These are phyloP conservation scores for Colletotrichum gigasporum DNA, from an alignment of 2,329 filamentous ascomycete genomes.

Conservation along the genomic window DNA sequence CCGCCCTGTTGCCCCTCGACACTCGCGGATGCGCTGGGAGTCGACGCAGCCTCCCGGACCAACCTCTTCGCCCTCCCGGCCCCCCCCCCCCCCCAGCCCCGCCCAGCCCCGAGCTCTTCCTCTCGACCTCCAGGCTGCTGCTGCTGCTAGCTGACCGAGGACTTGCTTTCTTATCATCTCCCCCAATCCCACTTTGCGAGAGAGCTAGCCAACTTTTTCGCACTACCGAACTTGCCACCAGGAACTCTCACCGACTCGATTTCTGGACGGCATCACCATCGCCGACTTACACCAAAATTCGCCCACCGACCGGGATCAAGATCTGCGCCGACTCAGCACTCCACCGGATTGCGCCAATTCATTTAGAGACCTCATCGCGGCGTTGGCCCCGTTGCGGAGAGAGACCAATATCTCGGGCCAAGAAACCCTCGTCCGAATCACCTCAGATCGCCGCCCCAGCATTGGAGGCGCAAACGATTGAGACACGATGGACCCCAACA, in stretches of 20 bases:
- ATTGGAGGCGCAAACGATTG: conserved; percentile 17
- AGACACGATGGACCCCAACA: conserved; percentile 58
- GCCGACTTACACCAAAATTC: neutral
- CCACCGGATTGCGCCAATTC: neutral
- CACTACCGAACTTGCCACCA: neutral
- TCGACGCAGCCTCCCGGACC: no score
- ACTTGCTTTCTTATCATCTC: neutral
- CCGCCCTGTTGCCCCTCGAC: conserved; percentile 31
- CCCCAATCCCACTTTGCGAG: conserved; percentile 5
- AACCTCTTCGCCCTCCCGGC: no score
- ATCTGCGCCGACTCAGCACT: neutral
- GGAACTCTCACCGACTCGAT: neutral
- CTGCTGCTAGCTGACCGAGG: neutral
- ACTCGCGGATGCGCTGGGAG: conserved; percentile 27
- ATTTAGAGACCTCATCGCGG: conserved; percentile 4
- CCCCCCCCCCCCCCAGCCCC: no score
- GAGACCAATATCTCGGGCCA: conserved; percentile 7
- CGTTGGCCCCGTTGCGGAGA: conserved; percentile 17
- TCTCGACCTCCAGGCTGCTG: neutral
- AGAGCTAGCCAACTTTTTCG: neutral
- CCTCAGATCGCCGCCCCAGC: conserved; percentile 19
- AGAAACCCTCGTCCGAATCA: no score
- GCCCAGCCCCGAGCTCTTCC: neutral
- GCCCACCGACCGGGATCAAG: no score
- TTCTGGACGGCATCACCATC: neutral